Percentiles rank a stretch among this genome's conserved stretches.
Conservation (phyloP, 371 early-diverging fungal genomes). For the Actinomucor elegans region DNA sequence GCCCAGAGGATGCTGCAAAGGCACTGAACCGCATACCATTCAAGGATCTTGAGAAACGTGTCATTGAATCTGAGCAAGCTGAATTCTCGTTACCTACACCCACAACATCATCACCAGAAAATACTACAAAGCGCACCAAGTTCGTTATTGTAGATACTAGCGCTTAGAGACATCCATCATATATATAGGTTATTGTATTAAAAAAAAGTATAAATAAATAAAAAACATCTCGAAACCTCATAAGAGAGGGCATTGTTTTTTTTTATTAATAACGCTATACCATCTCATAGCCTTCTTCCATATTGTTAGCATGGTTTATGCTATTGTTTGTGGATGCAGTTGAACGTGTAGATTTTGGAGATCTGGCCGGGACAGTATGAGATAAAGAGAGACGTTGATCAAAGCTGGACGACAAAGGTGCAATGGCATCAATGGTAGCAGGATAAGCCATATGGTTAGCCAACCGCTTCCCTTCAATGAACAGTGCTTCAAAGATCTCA, state of each 20-base stretch:
- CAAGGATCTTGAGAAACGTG: constrained; percentile 59
- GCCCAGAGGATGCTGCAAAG: constrained; percentile 79
- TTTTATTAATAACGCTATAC: too few relatives aligned
- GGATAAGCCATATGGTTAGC: constrained; percentile 15
- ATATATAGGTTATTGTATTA: too few relatives aligned
- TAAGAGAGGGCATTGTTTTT: too few relatives aligned
- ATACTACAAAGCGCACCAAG: constrained; percentile 19
- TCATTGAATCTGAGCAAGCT: constrained; percentile 40
- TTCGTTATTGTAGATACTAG: constrained; percentile 49
- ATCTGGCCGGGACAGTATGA: neutral
- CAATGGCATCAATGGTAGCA: neutral
- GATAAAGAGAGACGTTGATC: neutral
- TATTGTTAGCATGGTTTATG: too few relatives aligned
- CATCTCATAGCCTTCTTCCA: too few relatives aligned
- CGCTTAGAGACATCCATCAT: constrained; percentile 21
- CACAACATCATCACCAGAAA: constrained; percentile 5
- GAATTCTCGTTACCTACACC: constrained; percentile 35
- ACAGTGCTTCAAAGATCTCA: constrained; percentile 46
- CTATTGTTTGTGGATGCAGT: neutral
- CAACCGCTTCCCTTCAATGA: constrained; percentile 44
- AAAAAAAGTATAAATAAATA: too few relatives aligned
- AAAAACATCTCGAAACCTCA: too few relatives aligned
- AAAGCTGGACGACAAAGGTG: neutral
- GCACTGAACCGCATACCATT: constrained; percentile 74
- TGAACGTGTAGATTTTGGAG: neutral